Percentiles rank a stretch among this genome's conserved stretches.
These are phyloP conservation scores for Escovopsis weberi DNA, from an alignment of 2,329 filamentous ascomycete genomes.

Conservation along the genomic window DNA sequence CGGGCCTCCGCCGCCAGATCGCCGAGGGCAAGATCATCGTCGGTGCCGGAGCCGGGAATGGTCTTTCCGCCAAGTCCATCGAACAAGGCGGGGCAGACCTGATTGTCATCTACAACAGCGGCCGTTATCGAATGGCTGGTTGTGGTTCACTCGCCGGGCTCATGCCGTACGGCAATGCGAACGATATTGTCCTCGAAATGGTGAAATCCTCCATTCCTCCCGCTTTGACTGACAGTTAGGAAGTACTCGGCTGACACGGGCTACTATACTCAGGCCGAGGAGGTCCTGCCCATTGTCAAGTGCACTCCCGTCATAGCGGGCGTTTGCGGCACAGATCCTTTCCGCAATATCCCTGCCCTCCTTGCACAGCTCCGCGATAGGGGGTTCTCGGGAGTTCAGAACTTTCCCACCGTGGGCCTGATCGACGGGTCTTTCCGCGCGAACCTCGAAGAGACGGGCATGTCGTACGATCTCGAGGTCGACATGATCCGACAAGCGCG, in stretches of 20 bases:
- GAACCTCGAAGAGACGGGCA: slow-evolving; percentile 57
- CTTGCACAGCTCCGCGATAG: slow-evolving; percentile 43
- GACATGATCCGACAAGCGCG: slow-evolving; percentile 49
- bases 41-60: slow-evolving; percentile 56
- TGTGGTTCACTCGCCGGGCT: slow-evolving; percentile 53
- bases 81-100: slow-evolving; percentile 54
- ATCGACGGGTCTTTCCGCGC: slow-evolving; percentile 54
- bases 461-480: slow-evolving; percentile 53
- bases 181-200: slow-evolving; percentile 57
- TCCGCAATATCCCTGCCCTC: slow-evolving; percentile 46
- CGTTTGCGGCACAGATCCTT: slow-evolving; percentile 57
- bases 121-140: slow-evolving; percentile 59
- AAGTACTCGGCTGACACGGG: no score
- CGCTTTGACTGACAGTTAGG: no score
- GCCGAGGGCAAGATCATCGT: slow-evolving; percentile 43
- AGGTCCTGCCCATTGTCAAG: slow-evolving; percentile 51
- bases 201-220: slow-evolving; percentile 15
- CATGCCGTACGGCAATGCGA: slow-evolving; percentile 59
- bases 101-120: slow-evolving; percentile 56
- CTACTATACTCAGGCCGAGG: slow-evolving; percentile 32
- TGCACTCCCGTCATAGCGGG: slow-evolving; percentile 54
- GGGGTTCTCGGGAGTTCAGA: slow-evolving; percentile 57
- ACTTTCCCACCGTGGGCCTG: slow-evolving; percentile 59
- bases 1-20: slow-evolving; percentile 37
- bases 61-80: slow-evolving; percentile 55